Base-by-base conservation (phyloP, 2,329 filamentous ascomycete genomes). In the Pseudogymnoascus sp. region DNA sequence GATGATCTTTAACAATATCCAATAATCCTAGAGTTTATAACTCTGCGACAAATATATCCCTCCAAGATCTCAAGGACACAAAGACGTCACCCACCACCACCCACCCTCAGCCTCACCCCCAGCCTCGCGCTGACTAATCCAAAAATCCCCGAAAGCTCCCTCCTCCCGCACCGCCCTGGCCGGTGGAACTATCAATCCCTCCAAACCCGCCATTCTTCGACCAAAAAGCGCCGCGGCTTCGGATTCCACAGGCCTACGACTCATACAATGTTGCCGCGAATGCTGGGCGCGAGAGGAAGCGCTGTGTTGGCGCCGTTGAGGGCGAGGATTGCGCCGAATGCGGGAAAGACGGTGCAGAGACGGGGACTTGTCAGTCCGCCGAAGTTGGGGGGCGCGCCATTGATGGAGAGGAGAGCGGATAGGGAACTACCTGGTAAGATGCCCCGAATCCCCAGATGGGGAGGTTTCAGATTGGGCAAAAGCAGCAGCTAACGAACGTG, bases 321-420 rank as follows among this genome's bases (percentile, higher is more conserved):
- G 33, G 53, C 53, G 28, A 23, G 56, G 11, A 60, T 40, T 23
- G 37, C 56, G 31, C 37, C 56, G 37, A 37, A 37, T n/a, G 38
- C 38, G 60, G 64, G 61, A 42, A 65, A 56, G 61, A 28, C 68
- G 16, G 50, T 69, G 14, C 65, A 65, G 56, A 77, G 80, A 67
- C 75, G 82, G 67, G 78, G 80, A 67, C 72, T 83, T 63, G 78
- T 83, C 62, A 76, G 82, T 10, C 80, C 85, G 23, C 85, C 85
- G 4, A 82, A 79, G 69, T 76, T 77, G 12, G 84, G 84, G 65
- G 82, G 84, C 72, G 84, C 83, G 25, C 86, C 85, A 62, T 75
- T 89, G 68, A 83, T 89, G 81, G 81, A 84, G 71, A 80, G 87
- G 68, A 79, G 85, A 65, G 76, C 84, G 38, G 85, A 90, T 72